Evolutionary conservation across 768 basidiomycete genomes (phyloP).

Genomic region (Russula sp.): DNA sequence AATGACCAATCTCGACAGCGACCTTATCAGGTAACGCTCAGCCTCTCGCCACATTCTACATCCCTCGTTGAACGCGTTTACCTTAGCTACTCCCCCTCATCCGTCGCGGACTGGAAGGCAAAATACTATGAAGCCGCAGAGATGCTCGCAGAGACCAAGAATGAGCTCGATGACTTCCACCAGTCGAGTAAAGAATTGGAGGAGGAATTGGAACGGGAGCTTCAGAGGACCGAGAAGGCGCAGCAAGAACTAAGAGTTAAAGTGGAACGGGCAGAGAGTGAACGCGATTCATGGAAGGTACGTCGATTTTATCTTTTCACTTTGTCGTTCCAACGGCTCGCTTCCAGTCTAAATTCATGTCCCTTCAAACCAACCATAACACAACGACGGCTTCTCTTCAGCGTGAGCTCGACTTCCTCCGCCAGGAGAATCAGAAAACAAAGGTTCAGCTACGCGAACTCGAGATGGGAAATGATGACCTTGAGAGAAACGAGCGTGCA

Average conservation of each 20-base stretch:
- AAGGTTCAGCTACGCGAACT: constrained; percentile 78
- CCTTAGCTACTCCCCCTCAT: constrained; percentile 44
- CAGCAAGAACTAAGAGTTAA: constrained; percentile 75
- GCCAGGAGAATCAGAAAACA: constrained; percentile 62
- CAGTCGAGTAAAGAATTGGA: constrained; percentile 85
- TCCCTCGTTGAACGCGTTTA: constrained; percentile 10
- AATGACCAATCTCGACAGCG: constrained; percentile 58
- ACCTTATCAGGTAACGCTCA: constrained; percentile 44
- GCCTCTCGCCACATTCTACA: constrained; percentile 12
- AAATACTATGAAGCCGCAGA: constrained; percentile 80
- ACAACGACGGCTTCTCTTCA: constrained; percentile 87
- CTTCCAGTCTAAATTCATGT: constrained; percentile 70
- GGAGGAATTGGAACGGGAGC: constrained; percentile 86
- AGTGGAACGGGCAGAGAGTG: constrained; percentile 58
- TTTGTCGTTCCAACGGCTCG: constrained; percentile 16
- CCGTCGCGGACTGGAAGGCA: constrained; percentile 57
- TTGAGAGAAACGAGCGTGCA: constrained; percentile 90
- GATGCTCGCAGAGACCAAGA: constrained; percentile 76
- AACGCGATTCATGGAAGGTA: constrained; percentile 93
- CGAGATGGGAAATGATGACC: constrained; percentile 97
- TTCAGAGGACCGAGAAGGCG: constrained; percentile 79
- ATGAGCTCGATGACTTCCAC: constrained; percentile 84
- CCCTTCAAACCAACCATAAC: constrained; percentile 84
- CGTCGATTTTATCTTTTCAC: constrained; percentile 22
- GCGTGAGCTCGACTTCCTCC: constrained; percentile 77